phyloP scores from a whole-genome alignment of 2,329 filamentous ascomycete species.

The Zymoseptoria crescenta region DNA sequence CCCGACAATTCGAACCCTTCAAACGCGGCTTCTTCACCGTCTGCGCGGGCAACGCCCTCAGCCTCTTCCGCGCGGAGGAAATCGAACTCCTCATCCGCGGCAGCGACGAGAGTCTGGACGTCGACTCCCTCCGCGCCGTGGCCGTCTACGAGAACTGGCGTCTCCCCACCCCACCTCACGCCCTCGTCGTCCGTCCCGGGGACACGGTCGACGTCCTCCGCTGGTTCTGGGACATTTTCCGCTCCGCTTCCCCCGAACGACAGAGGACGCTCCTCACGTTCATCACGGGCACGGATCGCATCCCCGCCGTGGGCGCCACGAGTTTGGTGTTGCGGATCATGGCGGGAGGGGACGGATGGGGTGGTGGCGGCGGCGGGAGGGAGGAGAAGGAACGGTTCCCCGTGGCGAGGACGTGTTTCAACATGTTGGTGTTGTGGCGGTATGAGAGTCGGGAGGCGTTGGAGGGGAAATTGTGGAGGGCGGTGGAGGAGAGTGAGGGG shows the following conservation, averaged over 20 bases:
- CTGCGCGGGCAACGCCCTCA: conserved; percentile 79
- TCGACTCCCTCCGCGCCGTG: conserved; percentile 65
- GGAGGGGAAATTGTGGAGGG: conserved; percentile 69
- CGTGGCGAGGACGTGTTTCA: conserved; percentile 86
- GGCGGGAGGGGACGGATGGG: conserved; percentile 53
- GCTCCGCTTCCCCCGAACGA: conserved; percentile 53
- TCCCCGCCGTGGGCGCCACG: conserved; percentile 78
- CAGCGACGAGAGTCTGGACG: conserved; percentile 75
- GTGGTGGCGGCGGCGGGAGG: conserved; percentile 21
- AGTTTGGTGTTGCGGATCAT: conserved; percentile 69
- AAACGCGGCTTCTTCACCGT: conserved; percentile 90
- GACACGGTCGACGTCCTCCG: conserved; percentile 58
- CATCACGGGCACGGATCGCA: conserved; percentile 82
- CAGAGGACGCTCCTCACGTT: conserved; percentile 78
- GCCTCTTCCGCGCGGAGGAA: conserved; percentile 81
- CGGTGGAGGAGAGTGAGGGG: conserved; percentile 82
- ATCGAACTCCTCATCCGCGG: conserved; percentile 82
- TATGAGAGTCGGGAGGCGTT: conserved; percentile 61
- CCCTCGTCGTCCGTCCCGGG: conserved; percentile 33
- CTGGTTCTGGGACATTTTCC: conserved; percentile 88
- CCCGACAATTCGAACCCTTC: conserved; percentile 84
- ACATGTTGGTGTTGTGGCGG: conserved; percentile 67
- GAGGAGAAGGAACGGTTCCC: conserved; percentile 69
- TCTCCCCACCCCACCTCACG: conserved; percentile 31
- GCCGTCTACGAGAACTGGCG: conserved; percentile 77